These are phyloP conservation scores for Ophiostoma sp. DNA, from an alignment of 2,329 filamentous ascomycete species.

Conservation along the genomic window DNA sequence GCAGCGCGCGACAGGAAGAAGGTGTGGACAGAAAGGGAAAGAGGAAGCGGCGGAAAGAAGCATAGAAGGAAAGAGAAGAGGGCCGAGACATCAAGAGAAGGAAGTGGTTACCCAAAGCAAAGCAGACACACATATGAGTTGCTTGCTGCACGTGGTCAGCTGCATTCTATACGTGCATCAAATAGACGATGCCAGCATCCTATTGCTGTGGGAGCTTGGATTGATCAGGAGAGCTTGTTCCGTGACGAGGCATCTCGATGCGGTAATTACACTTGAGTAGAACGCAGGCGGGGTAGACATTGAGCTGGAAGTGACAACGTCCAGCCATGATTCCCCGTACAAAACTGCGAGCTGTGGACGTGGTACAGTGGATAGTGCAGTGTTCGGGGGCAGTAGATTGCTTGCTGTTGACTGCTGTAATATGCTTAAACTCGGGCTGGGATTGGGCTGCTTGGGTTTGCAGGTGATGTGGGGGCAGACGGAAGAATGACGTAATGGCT, in stretches of 20 bases:
- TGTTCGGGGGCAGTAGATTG: no score
- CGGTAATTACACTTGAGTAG: background rate
- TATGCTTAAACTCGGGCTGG: background rate
- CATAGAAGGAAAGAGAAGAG: background rate
- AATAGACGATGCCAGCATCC: no score
- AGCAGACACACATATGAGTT: background rate
- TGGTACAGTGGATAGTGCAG: background rate
- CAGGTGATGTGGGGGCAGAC: background rate
- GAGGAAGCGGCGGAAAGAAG: background rate
- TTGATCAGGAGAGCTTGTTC: conserved; percentile 1
- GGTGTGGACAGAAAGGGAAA: background rate
- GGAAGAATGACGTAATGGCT: conserved; percentile 2
- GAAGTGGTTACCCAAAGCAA: background rate
- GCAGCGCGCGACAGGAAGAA: background rate
- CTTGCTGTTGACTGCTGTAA: background rate
- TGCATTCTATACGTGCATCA: background rate
- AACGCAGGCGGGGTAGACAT: background rate
- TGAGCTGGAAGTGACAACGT: background rate
- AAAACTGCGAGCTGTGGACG: background rate
- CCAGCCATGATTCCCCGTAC: conserved; percentile 3
- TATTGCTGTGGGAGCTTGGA: no score
- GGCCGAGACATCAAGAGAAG: background rate
- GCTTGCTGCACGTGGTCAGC: background rate
- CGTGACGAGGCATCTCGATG: background rate
- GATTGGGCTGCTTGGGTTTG: background rate